phyloP scores from a whole-genome alignment of 2,329 filamentous ascomycete species.

The Emericellopsis atlantica region DNA sequence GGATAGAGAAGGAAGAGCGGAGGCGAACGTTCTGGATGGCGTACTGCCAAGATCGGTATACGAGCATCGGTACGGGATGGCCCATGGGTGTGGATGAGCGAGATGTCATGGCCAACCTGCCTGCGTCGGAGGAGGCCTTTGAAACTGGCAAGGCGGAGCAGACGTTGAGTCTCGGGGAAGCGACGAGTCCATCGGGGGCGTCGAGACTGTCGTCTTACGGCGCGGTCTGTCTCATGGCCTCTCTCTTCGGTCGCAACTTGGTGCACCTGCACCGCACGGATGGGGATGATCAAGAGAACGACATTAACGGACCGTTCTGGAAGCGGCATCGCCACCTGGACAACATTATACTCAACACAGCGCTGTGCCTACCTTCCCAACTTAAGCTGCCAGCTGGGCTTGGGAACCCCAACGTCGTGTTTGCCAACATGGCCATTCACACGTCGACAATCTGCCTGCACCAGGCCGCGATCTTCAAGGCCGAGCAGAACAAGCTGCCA shows the following conservation, averaged over 20 bases:
- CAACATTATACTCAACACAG: constrained; percentile 78
- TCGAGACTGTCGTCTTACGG: constrained; percentile 65
- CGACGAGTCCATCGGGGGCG: constrained; percentile 59
- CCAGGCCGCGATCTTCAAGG: constrained; percentile 95
- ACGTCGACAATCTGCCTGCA: constrained; percentile 96
- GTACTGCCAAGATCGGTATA: constrained; percentile 82
- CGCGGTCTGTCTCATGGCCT: constrained; percentile 74
- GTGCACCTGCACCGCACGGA: constrained; percentile 83
- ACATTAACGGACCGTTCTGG: constrained; percentile 92
- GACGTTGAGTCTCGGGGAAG: constrained; percentile 57
- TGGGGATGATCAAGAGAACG: constrained; percentile 66
- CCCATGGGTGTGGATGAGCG: constrained; percentile 87
- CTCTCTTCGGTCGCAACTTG: constrained; percentile 81
- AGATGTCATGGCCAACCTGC: constrained; percentile 80
- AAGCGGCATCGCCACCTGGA: constrained; percentile 83
- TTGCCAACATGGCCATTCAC: constrained; percentile 94
- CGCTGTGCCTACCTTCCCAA: constrained; percentile 66
- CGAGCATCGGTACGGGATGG: constrained; percentile 94
- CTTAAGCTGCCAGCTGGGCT: constrained; percentile 70
- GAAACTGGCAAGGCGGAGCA: constrained; percentile 65
- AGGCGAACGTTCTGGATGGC: constrained; percentile 91
- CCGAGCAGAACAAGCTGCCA: constrained; percentile 75
- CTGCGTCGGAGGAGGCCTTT: constrained; percentile 74
- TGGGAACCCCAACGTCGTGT: constrained; percentile 72
- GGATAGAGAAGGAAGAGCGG: constrained; percentile 87